Conservation (phyloP, 2,329 filamentous ascomycete species). For the Zopfia rhizophila region DNA sequence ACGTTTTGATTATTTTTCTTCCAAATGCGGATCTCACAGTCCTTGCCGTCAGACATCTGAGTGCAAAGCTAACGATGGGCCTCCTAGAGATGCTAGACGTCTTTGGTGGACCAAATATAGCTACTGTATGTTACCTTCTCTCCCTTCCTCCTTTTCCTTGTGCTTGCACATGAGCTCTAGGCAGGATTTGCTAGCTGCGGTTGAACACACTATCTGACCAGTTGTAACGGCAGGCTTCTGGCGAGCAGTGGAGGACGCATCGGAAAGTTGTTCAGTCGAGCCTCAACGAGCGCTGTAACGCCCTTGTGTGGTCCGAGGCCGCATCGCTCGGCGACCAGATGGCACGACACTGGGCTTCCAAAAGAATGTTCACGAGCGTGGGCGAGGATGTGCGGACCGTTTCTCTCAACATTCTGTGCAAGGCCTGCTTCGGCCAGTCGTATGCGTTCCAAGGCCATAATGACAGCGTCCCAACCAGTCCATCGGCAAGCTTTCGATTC, state of each 20-base stretch:
- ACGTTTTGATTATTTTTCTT: conserved; percentile 23
- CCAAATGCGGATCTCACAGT: background rate
- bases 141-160: no score
- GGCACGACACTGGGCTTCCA: conserved; percentile 8
- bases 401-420: conserved; percentile 27
- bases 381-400: conserved; percentile 21
- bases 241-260: conserved; percentile 37
- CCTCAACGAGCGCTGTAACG: conserved; percentile 40
- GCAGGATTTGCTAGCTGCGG: no score
- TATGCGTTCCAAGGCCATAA: conserved; percentile 22
- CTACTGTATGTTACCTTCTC: no score
- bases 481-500: conserved; percentile 23
- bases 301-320: conserved; percentile 34
- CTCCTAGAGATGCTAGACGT: conserved; percentile 8
- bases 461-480: conserved; percentile 10
- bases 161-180: no score
- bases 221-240: no score
- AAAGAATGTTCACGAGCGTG: conserved; percentile 22
- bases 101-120: conserved; percentile 3
- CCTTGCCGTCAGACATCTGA: conserved; percentile 13
- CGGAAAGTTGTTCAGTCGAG: conserved; percentile 33
- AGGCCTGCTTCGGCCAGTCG: conserved; percentile 20
- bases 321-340: conserved; percentile 22
- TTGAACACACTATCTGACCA: no score
- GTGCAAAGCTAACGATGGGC: no score